Conservation (phyloP, 148 eudicot species). For the Rhododendron ovatum region DNA sequence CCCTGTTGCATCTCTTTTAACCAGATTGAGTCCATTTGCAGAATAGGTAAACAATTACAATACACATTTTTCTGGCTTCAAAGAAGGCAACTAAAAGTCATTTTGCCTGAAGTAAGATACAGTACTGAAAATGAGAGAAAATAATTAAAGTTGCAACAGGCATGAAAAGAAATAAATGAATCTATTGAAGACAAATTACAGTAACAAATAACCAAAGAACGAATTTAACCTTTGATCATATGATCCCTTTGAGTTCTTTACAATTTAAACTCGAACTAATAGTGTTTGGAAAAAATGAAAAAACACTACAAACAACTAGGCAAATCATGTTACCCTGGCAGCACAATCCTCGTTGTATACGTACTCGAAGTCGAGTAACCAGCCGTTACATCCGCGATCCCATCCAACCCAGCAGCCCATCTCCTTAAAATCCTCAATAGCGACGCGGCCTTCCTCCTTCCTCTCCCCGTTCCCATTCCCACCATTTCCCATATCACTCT, state of each 20-base stretch:
- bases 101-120: background rate
- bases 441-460: conserved; percentile 71
- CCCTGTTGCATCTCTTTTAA: background rate
- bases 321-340: conserved; percentile 27
- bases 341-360: conserved; percentile 23
- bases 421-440: conserved; percentile 72
- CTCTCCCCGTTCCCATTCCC: conserved; percentile 70
- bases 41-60: background rate
- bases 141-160: background rate
- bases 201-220: background rate
- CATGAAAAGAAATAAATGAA: background rate
- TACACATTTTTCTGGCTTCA: background rate
- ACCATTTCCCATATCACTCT: conserved; percentile 79
- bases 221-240: background rate
- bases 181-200: background rate
- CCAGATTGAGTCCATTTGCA: background rate
- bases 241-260: conserved; percentile 6
- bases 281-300: background rate
- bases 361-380: conserved; percentile 33
- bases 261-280: background rate
- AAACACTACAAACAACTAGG: background rate
- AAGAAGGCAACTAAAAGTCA: background rate
- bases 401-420: conserved; percentile 82
- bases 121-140: background rate
- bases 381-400: conserved; percentile 15